Conservation (phyloP, 2,329 filamentous ascomycete genomes). For the Leptosphaerulina australis region DNA sequence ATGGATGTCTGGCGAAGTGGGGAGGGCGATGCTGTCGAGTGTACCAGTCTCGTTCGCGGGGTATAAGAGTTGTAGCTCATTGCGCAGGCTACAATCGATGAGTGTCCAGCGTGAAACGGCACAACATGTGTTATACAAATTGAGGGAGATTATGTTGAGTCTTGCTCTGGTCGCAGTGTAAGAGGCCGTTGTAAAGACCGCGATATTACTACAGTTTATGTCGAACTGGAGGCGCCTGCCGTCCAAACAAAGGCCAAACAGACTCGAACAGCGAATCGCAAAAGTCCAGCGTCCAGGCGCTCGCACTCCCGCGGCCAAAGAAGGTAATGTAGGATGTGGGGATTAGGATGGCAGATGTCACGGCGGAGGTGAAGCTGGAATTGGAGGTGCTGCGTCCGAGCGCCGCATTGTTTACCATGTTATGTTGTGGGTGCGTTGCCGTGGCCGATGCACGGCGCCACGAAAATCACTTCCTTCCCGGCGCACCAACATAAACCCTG, state of each 20-base stretch:
- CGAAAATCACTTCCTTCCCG: constrained; percentile 23
- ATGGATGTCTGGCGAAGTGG: constrained; percentile 69
- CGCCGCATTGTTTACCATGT: constrained; percentile 34
- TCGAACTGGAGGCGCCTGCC: constrained; percentile 37
- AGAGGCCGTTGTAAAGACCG: constrained; percentile 40
- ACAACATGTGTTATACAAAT: constrained; percentile 42
- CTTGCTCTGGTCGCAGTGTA: constrained; percentile 19
- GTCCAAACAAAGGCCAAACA: constrained; percentile 21
- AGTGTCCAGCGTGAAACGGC: constrained; percentile 14
- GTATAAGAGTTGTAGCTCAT: constrained; percentile 48
- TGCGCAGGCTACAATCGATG: constrained; percentile 22
- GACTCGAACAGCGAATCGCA: constrained; percentile 23
- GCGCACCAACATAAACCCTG: constrained; percentile 17
- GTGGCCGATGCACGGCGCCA: constrained; percentile 16
- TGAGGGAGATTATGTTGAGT: constrained; percentile 16
- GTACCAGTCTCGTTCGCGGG: constrained; percentile 49
- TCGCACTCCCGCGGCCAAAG: constrained; percentile 33
- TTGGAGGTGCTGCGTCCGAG: constrained; percentile 28
- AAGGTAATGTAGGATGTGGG: constrained; percentile 42
- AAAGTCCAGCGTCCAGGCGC: constrained; percentile 31
- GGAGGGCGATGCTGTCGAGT: constrained; percentile 52
- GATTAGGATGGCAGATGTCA: constrained; percentile 29
- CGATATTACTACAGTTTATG: constrained; percentile 32
- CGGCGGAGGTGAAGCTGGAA: constrained; percentile 35
- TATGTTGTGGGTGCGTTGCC: constrained; percentile 27